phyloP scores from a whole-genome alignment of 73 alveolate species.

The Tetrahymena thermophila region DNA sequence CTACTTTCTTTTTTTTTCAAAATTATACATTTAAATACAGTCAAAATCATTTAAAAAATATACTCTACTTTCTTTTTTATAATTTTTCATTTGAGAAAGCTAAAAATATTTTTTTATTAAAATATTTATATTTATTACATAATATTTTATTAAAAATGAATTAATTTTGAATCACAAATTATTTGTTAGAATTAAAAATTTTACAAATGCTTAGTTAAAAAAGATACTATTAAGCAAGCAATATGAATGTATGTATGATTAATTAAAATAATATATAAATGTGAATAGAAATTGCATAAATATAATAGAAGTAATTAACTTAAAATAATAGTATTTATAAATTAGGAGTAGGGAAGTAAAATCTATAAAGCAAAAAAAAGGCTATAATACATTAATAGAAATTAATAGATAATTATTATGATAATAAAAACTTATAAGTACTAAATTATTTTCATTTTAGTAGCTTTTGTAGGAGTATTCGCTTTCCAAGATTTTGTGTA shows the following conservation, averaged over 20 bases:
- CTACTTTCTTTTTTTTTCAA: background rate
- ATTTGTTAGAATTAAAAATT: background rate
- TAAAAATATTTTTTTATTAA: no score
- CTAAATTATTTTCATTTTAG: background rate
- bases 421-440: background rate
- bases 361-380: background rate
- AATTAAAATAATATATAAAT: background rate
- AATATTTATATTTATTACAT: no score
- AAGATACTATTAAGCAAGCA: background rate
- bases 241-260: background rate
- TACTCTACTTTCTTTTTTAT: background rate
- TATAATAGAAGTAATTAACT: background rate
- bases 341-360: background rate
- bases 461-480: background rate
- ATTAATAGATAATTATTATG: background rate
- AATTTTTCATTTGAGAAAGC: no score
- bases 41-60: background rate
- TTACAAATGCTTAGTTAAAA: background rate
- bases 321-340: background rate
- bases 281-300: background rate
- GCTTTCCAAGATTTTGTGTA: background rate
- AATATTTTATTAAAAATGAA: no score
- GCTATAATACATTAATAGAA: background rate
- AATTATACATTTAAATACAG: background rate
- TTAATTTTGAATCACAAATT: no score